Base-by-base conservation (phyloP, 1,284 basidiomycete species). In the Trametes polyzona region DNA sequence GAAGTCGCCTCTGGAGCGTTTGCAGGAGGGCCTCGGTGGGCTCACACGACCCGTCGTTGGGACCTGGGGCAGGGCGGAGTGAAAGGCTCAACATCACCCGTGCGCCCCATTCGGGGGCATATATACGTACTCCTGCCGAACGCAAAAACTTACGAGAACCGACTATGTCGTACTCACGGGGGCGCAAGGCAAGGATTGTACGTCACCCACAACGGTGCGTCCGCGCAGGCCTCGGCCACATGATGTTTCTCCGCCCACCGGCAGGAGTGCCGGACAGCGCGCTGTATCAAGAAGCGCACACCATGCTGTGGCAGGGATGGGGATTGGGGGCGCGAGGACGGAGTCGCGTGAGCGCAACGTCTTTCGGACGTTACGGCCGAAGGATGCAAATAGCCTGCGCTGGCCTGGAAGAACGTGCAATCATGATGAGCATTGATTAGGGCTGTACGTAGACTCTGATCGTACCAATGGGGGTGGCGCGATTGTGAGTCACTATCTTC, bases 161-260 rank as follows among this genome's bases (percentile, higher is more conserved):
- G 46, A 39, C 9, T 24, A 16, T 23, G 9, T 16, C 19, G 39
- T 21, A 39, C 53, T 32, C 32, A 29, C 39, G 46, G 40, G 6
- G 16, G 33, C 14, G 21, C 16, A 10, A 14, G 19, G 46, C 39
- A 29, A 26, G 16, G 14, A n/a, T 48, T 42, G 53, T 55, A 55
- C 53, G 53, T 55, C 53, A 55, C 46, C 43, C 6, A 29, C 24
- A 16, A 30, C n/a, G 30, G 30, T 27, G 12, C 39, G 26, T 19
- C 14, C 43, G 16, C 29, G 29, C 33, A 35, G 37, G 52, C 16
- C 37, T 47, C 36, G 52, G 32, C 52, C 52, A 58, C 52, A 55
- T 58, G 52, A 51, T 58, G 57, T 54, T 51, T 51, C 47, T 54
- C 47, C 52, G 37, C 48, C n/a, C 37, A 19, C 47, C 57, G 52